Evolutionary conservation across 2,329 filamentous ascomycete genomes (phyloP), one percentile per base, ranked within the genome.

Genomic region (Fusarium tjaetaba): DNA sequence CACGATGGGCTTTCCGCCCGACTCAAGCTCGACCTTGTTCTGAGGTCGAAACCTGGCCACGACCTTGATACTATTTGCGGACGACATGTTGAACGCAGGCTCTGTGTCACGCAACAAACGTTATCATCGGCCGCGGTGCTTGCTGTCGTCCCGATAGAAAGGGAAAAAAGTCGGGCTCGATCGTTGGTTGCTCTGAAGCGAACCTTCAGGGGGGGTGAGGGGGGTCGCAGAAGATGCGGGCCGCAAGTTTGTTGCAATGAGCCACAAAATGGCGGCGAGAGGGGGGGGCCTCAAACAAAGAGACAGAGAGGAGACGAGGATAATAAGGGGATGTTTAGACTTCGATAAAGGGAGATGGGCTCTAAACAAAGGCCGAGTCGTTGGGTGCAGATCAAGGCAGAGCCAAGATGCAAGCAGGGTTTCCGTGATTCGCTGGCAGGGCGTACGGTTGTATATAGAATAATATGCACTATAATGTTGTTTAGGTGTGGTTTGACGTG

Each of bases 41-140:
- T 98, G 96, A 79, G 96, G 96, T 81, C 96, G 91, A 86, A 99
- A 99, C 80, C 96, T 94, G 87, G 96, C 96, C 83, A 99, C 95
- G 83, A 99, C 96, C 94, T 89, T 92, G 87, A 93, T 92, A 80
- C 87, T 91, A 81, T 91, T 90, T 78, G 86, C 85, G 83, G 86
- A 85, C 81, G 88, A 89, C 87, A 88, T 89, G 82, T 77, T 77
- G 75, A 69, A 66, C 70, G 73, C 57, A 32, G 67, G 57, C 51
- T 70, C 24, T 68, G 39, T 68, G 68, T 78, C 71, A 79, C 68
- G 68, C 73, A 63, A 71, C 61, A 63, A 48, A 70, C 56, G 70
- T 70, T 74, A 72, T 78, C 79, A 80, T 80, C 70, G 67, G 77
- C 71, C 71, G 71, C 75, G 71, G 61, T 61, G 62, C 55, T 72